Percentiles rank a stretch among this genome's conserved stretches.
Evolutionary conservation across 2,329 filamentous ascomycete genomes (phyloP).

Genomic region (Ophiocordyceps polyrhachis-furcata): DNA sequence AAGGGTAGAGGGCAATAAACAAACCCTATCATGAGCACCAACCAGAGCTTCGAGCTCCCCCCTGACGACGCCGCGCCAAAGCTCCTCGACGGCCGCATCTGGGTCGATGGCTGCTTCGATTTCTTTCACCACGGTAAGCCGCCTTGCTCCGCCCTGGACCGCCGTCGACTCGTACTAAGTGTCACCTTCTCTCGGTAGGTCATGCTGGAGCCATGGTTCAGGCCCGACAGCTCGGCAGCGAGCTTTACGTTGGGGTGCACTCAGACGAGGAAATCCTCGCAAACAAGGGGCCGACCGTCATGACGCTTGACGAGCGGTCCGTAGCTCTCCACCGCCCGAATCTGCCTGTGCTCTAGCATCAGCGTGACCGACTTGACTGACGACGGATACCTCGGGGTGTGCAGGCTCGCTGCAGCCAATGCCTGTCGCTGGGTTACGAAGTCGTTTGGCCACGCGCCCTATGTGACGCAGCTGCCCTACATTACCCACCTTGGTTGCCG

Average conservation of each 20-base stretch:
- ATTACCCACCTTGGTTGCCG: conserved; percentile 89
- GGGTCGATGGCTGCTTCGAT: conserved; percentile 98
- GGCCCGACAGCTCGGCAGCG: conserved; percentile 73
- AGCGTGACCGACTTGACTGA: neutral
- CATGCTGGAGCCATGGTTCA: conserved; percentile 96
- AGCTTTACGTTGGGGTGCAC: conserved; percentile 84
- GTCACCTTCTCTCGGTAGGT: conserved; percentile 27
- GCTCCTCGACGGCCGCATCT: conserved; percentile 56
- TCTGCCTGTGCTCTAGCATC: neutral
- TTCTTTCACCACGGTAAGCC: conserved; percentile 83
- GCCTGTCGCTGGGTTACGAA: conserved; percentile 89
- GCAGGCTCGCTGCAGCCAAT: conserved; percentile 69
- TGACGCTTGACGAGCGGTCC: conserved; percentile 77
- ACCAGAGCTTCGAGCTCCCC: neutral
- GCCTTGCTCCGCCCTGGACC: neutral
- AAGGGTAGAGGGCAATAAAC: neutral
- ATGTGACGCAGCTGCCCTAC: conserved; percentile 86
- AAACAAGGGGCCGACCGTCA: conserved; percentile 96
- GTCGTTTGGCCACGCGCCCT: conserved; percentile 71
- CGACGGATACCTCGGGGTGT: neutral
- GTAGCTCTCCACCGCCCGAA: conserved; percentile 1
- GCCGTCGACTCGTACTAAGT: neutral
- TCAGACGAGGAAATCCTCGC: conserved; percentile 88
- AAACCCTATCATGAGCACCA: conserved; percentile 3
- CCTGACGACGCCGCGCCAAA: conserved; percentile 30